Evolutionary conservation across 768 basidiomycete genomes (phyloP).

Genomic region (Scleroderma bovista): DNA sequence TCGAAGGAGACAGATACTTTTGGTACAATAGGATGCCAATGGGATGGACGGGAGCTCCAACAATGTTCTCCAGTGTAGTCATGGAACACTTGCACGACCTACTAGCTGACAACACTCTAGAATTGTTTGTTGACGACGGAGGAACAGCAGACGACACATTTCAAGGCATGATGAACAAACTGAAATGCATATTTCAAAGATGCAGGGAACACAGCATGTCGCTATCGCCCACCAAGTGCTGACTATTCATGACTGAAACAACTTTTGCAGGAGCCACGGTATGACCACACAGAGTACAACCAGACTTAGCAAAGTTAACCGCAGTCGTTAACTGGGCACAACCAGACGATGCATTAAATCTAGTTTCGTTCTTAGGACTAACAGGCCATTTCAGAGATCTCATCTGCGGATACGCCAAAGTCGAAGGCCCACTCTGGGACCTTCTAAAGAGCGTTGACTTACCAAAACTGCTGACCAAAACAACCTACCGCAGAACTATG

Average conservation of each 20-base stretch:
- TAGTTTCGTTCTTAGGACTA: too few relatives aligned
- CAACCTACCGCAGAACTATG: too few relatives aligned
- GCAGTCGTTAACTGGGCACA: too few relatives aligned
- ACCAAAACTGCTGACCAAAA: too few relatives aligned
- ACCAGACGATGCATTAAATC: too few relatives aligned
- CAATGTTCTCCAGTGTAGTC: conserved; percentile 4
- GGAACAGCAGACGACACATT: conserved; percentile 6
- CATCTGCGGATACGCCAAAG: too few relatives aligned
- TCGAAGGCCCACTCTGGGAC: too few relatives aligned
- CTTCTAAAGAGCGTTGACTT: too few relatives aligned
- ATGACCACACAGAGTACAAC: too few relatives aligned
- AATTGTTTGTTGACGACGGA: conserved; percentile 32
- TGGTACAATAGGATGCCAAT: conserved; percentile 17
- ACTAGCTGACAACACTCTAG: conserved; percentile 15
- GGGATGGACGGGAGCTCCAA: conserved; percentile 20
- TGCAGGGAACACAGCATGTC: background rate
- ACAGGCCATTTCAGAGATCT: too few relatives aligned
- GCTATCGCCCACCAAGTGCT: background rate
- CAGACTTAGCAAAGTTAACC: too few relatives aligned
- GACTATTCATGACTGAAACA: background rate
- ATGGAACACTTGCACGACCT: conserved; percentile 7
- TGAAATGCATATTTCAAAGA: background rate
- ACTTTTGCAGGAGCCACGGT: too few relatives aligned
- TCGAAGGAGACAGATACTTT: conserved; percentile 19
- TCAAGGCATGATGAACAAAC: background rate